Evolutionary conservation across 768 basidiomycete species (phyloP), one percentile per base, ranked within the genome.

Genomic region (Pleurotus cornucopiae): DNA sequence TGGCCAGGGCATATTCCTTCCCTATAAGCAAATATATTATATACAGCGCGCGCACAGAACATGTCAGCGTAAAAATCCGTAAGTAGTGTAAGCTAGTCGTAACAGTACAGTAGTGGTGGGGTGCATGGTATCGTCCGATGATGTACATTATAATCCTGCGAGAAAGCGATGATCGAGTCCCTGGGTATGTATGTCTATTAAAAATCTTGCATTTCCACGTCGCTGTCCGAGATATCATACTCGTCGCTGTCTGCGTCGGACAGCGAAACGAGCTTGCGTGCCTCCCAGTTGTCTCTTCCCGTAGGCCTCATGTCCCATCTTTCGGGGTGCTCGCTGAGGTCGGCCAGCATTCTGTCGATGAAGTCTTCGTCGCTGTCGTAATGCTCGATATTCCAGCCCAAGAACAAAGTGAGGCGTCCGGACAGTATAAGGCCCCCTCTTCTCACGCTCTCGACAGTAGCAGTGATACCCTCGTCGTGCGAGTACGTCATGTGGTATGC

Each of bases 301-400:
- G 30, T 25, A 68, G 66, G 57, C 12, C 63, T 54, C n/a, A 73
- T 54, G 13, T 59, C 37, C 76, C 76, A 78, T 54, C 67, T 64
- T 16, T 67, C 63, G 5, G 71, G 69, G 38, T 60, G 62, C 5
- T 59, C 57, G 47, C 62, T 68, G 47, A 75, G 65, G 34, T 77
- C 75, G 12, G 57, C 55, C 45, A 77, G 56, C 18, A 82, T 65
- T 44, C 67, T 63, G 46, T 69, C 69, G 54, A 86, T 78, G 30
- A 71, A 81, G 38, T 62, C 64, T 6, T 70, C 68, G 16, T 79
- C 83, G 46, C 76, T 73, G 5, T 85, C 84, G 40, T 69, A 68
- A 12, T 61, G 66, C 16, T 69, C 60, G 54, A 89, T 76, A 60
- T 88, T 89, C 85, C 85, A 90, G 4, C 88, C 88, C 4, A 90